phyloP scores from a whole-genome alignment of 192 early-diverging fungal genomes.

The Coemansia sp. region DNA sequence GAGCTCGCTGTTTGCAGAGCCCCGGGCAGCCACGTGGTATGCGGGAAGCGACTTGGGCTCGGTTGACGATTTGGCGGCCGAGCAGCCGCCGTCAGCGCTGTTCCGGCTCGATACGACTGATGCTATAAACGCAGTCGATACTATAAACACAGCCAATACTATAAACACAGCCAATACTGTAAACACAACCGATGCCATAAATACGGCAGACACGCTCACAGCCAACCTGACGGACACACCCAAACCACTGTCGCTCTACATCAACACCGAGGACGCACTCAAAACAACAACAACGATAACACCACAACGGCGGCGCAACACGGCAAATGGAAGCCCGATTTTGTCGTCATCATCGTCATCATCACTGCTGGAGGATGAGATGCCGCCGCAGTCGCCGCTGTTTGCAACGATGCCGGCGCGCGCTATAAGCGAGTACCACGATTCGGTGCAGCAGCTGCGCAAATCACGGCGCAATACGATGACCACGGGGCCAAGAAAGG shows the following conservation, averaged over 20 bases:
- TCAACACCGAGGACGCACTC: no score
- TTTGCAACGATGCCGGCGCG: slow-evolving; percentile 25
- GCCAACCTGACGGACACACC: no score
- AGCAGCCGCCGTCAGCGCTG: slow-evolving; percentile 33
- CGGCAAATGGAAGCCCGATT: neutral
- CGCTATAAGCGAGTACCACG: slow-evolving; percentile 23
- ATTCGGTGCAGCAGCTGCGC: slow-evolving; percentile 25
- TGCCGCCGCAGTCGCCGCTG: slow-evolving; percentile 47
- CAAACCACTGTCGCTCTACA: no score
- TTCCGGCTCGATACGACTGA: slow-evolving; percentile 9
- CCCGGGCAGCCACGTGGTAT: neutral
- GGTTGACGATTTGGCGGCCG: slow-evolving; percentile 16
- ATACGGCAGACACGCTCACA: no score
- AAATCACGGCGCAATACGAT: slow-evolving; percentile 21
- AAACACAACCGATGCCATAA: no score
- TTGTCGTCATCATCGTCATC: no score
- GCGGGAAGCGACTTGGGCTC: neutral
- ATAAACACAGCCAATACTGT: no score
- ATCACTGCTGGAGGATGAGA: slow-evolving; percentile 34
- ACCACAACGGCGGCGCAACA: neutral
- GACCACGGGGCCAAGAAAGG: neutral
- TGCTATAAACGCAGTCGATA: no score
- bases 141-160: no score
- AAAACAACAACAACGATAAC: no score
- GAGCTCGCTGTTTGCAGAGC: neutral